These are phyloP conservation scores for Orbilia quercus DNA, from an alignment of 2,329 filamentous ascomycete species.

Conservation along the genomic window DNA sequence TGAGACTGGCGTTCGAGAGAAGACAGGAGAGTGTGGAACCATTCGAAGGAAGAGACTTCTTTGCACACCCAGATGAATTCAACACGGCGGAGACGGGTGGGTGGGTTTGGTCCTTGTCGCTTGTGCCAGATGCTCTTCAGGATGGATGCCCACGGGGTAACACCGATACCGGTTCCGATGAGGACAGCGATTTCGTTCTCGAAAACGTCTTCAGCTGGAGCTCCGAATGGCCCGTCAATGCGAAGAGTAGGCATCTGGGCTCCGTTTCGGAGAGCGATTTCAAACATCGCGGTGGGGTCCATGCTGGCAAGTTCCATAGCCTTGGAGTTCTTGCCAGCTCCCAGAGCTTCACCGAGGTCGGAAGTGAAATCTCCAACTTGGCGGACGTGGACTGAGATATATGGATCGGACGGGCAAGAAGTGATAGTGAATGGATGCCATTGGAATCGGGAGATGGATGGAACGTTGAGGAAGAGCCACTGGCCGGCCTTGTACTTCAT, in stretches of 20 bases:
- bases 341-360: constrained; percentile 93
- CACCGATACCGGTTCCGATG: constrained; percentile 86
- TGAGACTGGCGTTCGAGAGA: constrained; percentile 89
- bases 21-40: constrained; percentile 94
- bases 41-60: constrained; percentile 94
- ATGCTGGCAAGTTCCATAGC: constrained; percentile 89
- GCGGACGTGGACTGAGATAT: constrained; percentile 91
- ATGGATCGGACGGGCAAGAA: constrained; percentile 94
- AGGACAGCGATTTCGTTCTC: constrained; percentile 88
- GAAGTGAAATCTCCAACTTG: constrained; percentile 97
- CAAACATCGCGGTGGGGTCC: constrained; percentile 96
- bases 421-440: constrained; percentile 99
- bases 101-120: constrained; percentile 87
- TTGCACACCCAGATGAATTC: constrained; percentile 99
- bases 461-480: constrained; percentile 96
- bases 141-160: constrained; percentile 86
- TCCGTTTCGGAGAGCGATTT: constrained; percentile 91
- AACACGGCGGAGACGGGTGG: constrained; percentile 86
- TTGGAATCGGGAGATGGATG: constrained; percentile 85
- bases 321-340: constrained; percentile 82
- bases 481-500: constrained; percentile 99
- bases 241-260: constrained; percentile 90
- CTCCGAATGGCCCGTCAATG: constrained; percentile 95
- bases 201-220: constrained; percentile 96
- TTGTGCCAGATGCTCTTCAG: constrained; percentile 99